A percentile compares a stretch with the other conserved stretches of the same genome.
Evolutionary conservation across 208 protist genomes (phyloP).

Genomic region (Trypanosoma theileri): DNA sequence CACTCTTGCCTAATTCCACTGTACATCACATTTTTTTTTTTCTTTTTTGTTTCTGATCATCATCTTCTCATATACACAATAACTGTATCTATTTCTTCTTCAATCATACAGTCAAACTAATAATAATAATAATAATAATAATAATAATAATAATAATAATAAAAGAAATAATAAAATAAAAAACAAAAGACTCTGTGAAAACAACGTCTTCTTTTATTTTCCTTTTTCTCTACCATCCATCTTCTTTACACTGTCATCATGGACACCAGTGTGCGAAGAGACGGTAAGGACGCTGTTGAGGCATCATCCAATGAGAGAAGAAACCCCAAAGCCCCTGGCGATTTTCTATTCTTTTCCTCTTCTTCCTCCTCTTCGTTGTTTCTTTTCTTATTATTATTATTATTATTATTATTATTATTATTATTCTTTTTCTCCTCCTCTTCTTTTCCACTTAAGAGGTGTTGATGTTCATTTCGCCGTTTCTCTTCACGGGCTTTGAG

Average conservation of each 20-base stretch:
- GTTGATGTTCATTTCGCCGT: neutral
- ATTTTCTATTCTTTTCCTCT: neutral
- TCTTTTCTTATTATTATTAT: neutral
- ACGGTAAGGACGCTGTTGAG: neutral
- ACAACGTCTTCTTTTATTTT: no score
- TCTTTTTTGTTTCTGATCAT: no score
- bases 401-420: conserved; percentile 1
- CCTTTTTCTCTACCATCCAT: no score
- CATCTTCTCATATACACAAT: no score
- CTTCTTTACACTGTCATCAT: neutral
- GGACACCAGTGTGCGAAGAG: conserved; percentile 2
- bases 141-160: no score
- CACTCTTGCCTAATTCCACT: no score
- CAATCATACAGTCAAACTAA: no score
- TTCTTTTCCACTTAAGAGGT: neutral
- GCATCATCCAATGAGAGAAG: conserved; percentile 7
- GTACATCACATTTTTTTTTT: no score
- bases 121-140: no score
- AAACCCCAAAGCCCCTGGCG: neutral
- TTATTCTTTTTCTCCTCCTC: neutral
- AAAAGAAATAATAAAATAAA: no score
- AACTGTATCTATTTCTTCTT: no score
- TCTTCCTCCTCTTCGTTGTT: neutral
- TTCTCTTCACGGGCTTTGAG: neutral
- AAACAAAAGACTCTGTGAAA: no score